These are phyloP conservation scores for Entomortierella lignicola DNA, from an alignment of 192 early-diverging fungal species.

Conservation along the genomic window DNA sequence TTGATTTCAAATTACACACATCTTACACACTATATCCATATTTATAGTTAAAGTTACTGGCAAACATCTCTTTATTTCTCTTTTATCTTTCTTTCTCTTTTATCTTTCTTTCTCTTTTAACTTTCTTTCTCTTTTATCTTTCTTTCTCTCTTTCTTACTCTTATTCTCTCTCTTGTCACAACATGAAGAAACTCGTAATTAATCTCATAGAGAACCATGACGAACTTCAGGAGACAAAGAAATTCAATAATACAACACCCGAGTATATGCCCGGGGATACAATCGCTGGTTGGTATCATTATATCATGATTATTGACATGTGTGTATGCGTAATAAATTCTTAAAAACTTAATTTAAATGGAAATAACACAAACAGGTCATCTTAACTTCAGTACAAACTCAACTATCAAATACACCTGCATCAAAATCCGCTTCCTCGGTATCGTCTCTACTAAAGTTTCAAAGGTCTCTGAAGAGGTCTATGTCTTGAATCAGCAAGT, in stretches of 20 bases:
- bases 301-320: neutral
- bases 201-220: conserved; percentile 13
- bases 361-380: conserved; percentile 2
- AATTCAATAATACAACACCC: neutral
- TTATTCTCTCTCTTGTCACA: neutral
- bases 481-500: conserved; percentile 37
- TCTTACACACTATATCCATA: too few relatives aligned
- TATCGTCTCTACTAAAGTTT: conserved; percentile 23
- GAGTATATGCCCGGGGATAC: conserved; percentile 20
- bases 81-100: neutral
- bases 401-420: conserved; percentile 28
- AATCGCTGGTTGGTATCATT: conserved; percentile 17
- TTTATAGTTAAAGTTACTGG: too few relatives aligned
- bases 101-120: neutral
- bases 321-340: too few relatives aligned
- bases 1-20: too few relatives aligned
- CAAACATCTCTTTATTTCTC: too few relatives aligned
- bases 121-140: neutral
- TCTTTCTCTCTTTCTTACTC: neutral
- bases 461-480: conserved; percentile 25
- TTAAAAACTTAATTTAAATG: too few relatives aligned
- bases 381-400: conserved; percentile 14
- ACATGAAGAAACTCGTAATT: conserved; percentile 38
- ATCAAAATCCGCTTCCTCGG: conserved; percentile 36
- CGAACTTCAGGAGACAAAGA: neutral